These are phyloP conservation scores for Alternaria sp. DNA, from an alignment of 2,329 filamentous ascomycete genomes.

Conservation along the genomic window DNA sequence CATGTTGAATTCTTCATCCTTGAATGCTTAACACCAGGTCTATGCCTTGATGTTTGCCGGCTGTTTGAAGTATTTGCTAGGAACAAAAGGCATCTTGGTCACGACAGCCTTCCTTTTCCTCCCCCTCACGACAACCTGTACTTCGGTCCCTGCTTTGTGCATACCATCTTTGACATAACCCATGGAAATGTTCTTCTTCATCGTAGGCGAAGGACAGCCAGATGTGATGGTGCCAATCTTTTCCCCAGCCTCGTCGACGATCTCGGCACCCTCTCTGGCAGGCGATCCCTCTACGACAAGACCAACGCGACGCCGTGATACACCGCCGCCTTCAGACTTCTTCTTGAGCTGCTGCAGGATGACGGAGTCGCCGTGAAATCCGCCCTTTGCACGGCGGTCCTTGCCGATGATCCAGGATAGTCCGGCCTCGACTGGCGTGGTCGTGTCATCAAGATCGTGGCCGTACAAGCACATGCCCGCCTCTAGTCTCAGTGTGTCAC, in stretches of 20 bases:
- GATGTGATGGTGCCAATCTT: slow-evolving; percentile 84
- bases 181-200: slow-evolving; percentile 95
- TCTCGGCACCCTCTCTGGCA: slow-evolving; percentile 85
- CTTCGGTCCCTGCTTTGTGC: slow-evolving; percentile 84
- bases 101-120: slow-evolving; percentile 78
- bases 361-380: slow-evolving; percentile 84
- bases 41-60: slow-evolving; percentile 36
- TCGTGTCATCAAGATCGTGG: slow-evolving; percentile 88
- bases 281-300: slow-evolving; percentile 85
- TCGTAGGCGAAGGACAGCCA: slow-evolving; percentile 85
- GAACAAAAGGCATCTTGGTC: slow-evolving; percentile 88
- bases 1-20: not conserved
- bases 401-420: slow-evolving; percentile 86
- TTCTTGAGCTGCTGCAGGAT: slow-evolving; percentile 81
- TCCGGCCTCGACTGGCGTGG: slow-evolving; percentile 72
- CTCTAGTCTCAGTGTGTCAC: slow-evolving; percentile 91
- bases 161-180: slow-evolving; percentile 83
- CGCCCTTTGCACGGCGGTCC: slow-evolving; percentile 71
- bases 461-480: slow-evolving; percentile 99
- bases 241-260: slow-evolving; percentile 70
- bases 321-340: slow-evolving; percentile 74
- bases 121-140: slow-evolving; percentile 79
- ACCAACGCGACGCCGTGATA: slow-evolving; percentile 78
- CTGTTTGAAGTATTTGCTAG: slow-evolving; percentile 73
- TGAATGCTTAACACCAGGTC: not conserved